Base-by-base conservation (phyloP, 179 eudicot species). In the Pouteria campechiana region DNA sequence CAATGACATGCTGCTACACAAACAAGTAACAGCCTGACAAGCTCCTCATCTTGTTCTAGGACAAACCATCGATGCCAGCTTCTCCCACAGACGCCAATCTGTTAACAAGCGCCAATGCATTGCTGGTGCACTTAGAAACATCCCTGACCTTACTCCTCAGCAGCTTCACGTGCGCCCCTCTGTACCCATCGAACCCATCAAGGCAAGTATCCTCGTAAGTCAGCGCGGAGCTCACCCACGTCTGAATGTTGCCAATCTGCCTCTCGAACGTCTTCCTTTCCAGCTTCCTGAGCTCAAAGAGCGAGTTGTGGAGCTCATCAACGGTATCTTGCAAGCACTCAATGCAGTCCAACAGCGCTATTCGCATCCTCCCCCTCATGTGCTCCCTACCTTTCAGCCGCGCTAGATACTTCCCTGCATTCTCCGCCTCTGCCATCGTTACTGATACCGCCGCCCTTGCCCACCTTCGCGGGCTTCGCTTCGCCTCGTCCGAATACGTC, bases 21-120 rank as follows among this genome's bases (percentile, higher is more conserved):
- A n/a, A n/a, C n/a, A n/a, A n/a, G n/a, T n/a, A n/a, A n/a, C n/a
- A n/a, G n/a, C n/a, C n/a, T n/a, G n/a, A n/a, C n/a, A n/a, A n/a
- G n/a, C n/a, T n/a, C n/a, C n/a, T n/a, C n/a, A n/a, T n/a, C n/a
- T n/a, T n/a, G n/a, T n/a, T n/a, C n/a, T n/a, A n/a, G n/a, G n/a
- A n/a, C n/a, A n/a, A n/a, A n/a, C n/a, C n/a, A n/a, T n/a, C n/a
- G n/a, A n/a, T n/a, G n/a, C n/a, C n/a, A n/a, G n/a, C n/a, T n/a
- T n/a, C n/a, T n/a, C n/a, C n/a, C n/a, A n/a, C n/a, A n/a, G n/a
- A n/a, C n/a, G 80, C 83, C 24, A 86, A 82, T 41, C 69, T 70
- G 56, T 72, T 72, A 30, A 67, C 80, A 19, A 86, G 70, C 52
- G 96, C 96, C 42, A 86, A 69, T 18, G 96, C 96, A 58, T 82